phyloP scores from a whole-genome alignment of 805 yeast species.

The Ogataea siamensis region DNA sequence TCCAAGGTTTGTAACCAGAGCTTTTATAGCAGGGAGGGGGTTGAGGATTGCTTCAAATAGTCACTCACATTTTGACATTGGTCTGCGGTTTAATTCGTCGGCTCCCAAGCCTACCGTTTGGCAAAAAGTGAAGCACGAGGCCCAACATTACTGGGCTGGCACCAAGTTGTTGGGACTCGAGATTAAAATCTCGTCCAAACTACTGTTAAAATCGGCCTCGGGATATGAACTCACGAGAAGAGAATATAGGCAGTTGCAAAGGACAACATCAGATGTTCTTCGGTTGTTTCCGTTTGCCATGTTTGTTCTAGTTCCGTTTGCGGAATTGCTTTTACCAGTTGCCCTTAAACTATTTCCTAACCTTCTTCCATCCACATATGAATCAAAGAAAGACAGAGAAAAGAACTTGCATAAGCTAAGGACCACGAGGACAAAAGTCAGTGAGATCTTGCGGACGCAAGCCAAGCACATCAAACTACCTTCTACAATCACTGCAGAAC shows the following conservation, averaged over 20 bases:
- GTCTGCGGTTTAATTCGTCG: constrained; percentile 4
- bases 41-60: too few relatives aligned
- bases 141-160: constrained; percentile 90
- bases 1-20: neutral
- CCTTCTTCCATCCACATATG: constrained; percentile 89
- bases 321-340: constrained; percentile 86
- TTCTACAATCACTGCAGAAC: constrained; percentile 63
- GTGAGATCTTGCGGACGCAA: constrained; percentile 63
- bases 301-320: constrained; percentile 88
- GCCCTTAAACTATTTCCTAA: constrained; percentile 90
- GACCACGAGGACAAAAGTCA: constrained; percentile 59
- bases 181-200: constrained; percentile 76
- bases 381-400: constrained; percentile 56
- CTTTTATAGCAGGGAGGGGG: neutral
- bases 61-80: neutral
- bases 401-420: constrained; percentile 52
- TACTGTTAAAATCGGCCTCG: constrained; percentile 73
- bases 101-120: constrained; percentile 57
- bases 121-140: constrained; percentile 87
- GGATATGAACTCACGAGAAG: constrained; percentile 92
- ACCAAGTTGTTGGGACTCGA: constrained; percentile 91
- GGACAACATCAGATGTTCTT: constrained; percentile 81
- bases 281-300: constrained; percentile 89
- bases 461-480: constrained; percentile 70
- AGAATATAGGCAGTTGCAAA: constrained; percentile 81